A percentile compares a stretch with the other conserved stretches of the same genome.
Evolutionary conservation across 2,329 filamentous ascomycete genomes (phyloP).

Genomic region (Coleophoma cylindrospora): DNA sequence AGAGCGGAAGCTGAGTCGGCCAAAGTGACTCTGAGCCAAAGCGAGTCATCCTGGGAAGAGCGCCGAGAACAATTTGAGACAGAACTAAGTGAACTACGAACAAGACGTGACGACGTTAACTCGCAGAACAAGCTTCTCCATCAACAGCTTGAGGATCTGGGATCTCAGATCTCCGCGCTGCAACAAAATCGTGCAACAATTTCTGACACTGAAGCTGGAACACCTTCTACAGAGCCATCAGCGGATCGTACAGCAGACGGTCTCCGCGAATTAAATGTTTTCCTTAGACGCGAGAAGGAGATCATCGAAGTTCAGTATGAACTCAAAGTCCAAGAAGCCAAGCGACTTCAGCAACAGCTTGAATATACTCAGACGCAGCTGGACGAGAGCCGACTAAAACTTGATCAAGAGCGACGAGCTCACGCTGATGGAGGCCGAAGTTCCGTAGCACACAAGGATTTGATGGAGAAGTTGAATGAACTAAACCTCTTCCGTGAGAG

Average conservation of each 20-base stretch:
- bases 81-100: slow-evolving; percentile 74
- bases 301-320: slow-evolving; percentile 97
- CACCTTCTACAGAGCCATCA: slow-evolving; percentile 27
- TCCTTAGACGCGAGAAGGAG: slow-evolving; percentile 91
- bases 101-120: slow-evolving; percentile 76
- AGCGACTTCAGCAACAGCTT: slow-evolving; percentile 84
- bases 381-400: slow-evolving; percentile 81
- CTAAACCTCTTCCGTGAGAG: slow-evolving; percentile 95
- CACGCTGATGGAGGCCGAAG: slow-evolving; percentile 69
- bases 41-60: slow-evolving; percentile 83
- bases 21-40: slow-evolving; percentile 72
- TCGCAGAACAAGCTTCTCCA: slow-evolving; percentile 90
- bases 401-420: slow-evolving; percentile 80
- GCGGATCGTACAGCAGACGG: slow-evolving; percentile 62
- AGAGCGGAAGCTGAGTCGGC: slow-evolving; percentile 82
- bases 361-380: slow-evolving; percentile 83
- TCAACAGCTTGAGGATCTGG: slow-evolving; percentile 80
- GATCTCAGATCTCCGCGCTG: slow-evolving; percentile 70
- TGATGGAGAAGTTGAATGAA: slow-evolving; percentile 93
- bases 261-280: slow-evolving; percentile 85
- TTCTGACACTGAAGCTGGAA: slow-evolving; percentile 46
- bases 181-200: slow-evolving; percentile 66
- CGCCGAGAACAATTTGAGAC: slow-evolving; percentile 75
- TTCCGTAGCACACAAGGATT: slow-evolving; percentile 76
- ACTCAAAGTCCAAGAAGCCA: slow-evolving; percentile 79